These are phyloP conservation scores for Ustilago esculenta DNA, from an alignment of 1,284 basidiomycete genomes.

Conservation along the genomic window DNA sequence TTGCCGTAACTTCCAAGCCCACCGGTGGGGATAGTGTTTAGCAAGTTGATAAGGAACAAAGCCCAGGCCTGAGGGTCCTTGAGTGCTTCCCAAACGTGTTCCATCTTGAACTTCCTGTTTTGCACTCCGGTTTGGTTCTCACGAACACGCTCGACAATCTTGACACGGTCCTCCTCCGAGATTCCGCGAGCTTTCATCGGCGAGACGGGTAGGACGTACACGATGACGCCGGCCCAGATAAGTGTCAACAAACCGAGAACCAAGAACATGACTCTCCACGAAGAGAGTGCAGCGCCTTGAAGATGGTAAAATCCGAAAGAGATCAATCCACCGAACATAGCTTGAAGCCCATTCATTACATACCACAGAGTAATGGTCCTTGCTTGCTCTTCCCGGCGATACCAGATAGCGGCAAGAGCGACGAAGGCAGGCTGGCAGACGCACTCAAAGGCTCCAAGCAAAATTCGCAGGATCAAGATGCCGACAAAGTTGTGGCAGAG, in stretches of 20 bases:
- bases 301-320: slow-evolving; percentile 69
- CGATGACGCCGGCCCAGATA: slow-evolving; percentile 32
- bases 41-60: slow-evolving; percentile 69
- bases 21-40: slow-evolving; percentile 72
- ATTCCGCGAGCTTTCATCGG: slow-evolving; percentile 66
- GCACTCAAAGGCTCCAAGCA: slow-evolving; percentile 61
- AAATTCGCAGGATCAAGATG: slow-evolving; percentile 51
- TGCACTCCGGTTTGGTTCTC: slow-evolving; percentile 72
- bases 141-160: slow-evolving; percentile 72
- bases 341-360: slow-evolving; percentile 46
- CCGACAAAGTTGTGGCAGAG: slow-evolving; percentile 51
- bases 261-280: slow-evolving; percentile 72
- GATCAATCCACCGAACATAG: slow-evolving; percentile 46
- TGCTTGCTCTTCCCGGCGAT: slow-evolving; percentile 45
- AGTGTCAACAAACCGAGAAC: slow-evolving; percentile 51
- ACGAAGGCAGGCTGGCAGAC: slow-evolving; percentile 58
- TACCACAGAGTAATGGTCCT: slow-evolving; percentile 51
- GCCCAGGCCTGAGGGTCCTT: slow-evolving; percentile 69
- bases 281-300: slow-evolving; percentile 69
- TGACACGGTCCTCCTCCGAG: slow-evolving; percentile 70
- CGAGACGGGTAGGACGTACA: slow-evolving; percentile 61
- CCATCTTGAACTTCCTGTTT: slow-evolving; percentile 72
- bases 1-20: slow-evolving; percentile 70
- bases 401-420: slow-evolving; percentile 52
- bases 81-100: slow-evolving; percentile 71